Evolutionary conservation across 192 early-diverging fungal genomes (phyloP), one percentile per base, ranked within the genome.

Genomic region (Podila verticillata): DNA sequence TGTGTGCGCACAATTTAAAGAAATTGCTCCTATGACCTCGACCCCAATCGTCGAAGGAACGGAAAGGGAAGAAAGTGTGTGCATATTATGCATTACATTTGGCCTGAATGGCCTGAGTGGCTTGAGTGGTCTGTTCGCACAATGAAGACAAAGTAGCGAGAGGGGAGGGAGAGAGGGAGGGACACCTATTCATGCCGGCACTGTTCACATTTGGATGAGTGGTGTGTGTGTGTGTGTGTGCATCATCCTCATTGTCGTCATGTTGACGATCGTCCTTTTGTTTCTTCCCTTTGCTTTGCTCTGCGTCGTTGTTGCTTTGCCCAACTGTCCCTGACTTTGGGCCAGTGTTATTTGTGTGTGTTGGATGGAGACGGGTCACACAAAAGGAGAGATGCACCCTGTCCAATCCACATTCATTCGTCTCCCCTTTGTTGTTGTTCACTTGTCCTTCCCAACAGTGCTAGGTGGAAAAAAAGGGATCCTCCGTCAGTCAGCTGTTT

Each of bases 241-340:
- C 22, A 54, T 24, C 20, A n/a, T n/a, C 24, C 9, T n/a, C n/a
- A 54, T 26, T 26, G 2, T 10, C 66, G 57, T 68, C 66, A 60
- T 59, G 66, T 36, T 60, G 66, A 68, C 57, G 66, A 57, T 31
- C 36, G 2, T 6, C 24, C 19, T 12, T 63, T 15, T 34, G 20
- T 15, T 39, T 5, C 34, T 63, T 28, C 0, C 5, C n/a, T 22
- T 36, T 4, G 0, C 17, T 32, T 36, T 35, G n/a, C 7, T 63
- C 5, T 22, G 24, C 20, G 19, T n/a, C 6, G 24, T 66, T 32
- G 24, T 4, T 48, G 63, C n/a, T 48, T 30, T 47, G 47, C 26
- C 29, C n/a, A 19, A 49, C 2, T 65, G 13, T 62, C 24, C 0
- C 13, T 10, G 26, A 12, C 15, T 48, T 29, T 7, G n/a, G 29